Conservation (phyloP, 73 alveolate genomes). For the Paramecium octaurelia region DNA sequence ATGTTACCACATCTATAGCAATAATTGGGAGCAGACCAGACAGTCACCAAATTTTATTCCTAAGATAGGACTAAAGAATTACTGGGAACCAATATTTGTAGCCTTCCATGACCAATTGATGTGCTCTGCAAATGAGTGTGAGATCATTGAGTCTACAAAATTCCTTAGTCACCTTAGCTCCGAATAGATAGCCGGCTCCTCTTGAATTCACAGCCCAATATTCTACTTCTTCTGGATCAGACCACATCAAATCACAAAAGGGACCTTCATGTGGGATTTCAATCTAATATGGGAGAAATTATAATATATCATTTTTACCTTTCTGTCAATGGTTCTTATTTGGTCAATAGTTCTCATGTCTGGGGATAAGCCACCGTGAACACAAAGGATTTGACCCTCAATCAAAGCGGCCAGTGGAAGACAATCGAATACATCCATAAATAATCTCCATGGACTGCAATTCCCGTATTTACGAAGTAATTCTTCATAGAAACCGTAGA, state of each 20-base stretch:
- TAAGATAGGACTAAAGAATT: slow-evolving; percentile 61
- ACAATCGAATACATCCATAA: slow-evolving; percentile 79
- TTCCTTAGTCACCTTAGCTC: slow-evolving; percentile 76
- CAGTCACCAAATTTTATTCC: slow-evolving; percentile 87
- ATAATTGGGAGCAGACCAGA: slow-evolving; percentile 97
- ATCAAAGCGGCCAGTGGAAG: slow-evolving; percentile 81
- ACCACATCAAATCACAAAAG: slow-evolving; percentile 89
- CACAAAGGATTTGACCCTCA: slow-evolving; percentile 86
- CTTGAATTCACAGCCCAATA: slow-evolving; percentile 79
- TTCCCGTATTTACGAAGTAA: slow-evolving; percentile 84
- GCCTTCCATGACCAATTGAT: slow-evolving; percentile 82
- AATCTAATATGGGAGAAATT: background rate
- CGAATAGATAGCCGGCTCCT: slow-evolving; percentile 66
- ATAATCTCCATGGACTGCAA: slow-evolving; percentile 81
- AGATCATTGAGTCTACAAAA: slow-evolving; percentile 79
- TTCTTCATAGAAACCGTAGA: slow-evolving; percentile 85
- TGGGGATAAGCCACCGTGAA: slow-evolving; percentile 97
- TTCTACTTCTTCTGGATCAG: slow-evolving; percentile 89
- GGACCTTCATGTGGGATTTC: slow-evolving; percentile 91
- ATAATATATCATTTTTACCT: background rate
- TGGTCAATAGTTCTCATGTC: slow-evolving; percentile 83
- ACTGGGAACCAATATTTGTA: slow-evolving; percentile 85
- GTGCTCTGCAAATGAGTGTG: slow-evolving; percentile 83
- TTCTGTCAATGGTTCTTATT: slow-evolving; percentile 79
- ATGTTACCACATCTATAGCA: slow-evolving; percentile 96